phyloP scores from a whole-genome alignment of 169 alveolate species.

The Eimeria acervulina region DNA sequence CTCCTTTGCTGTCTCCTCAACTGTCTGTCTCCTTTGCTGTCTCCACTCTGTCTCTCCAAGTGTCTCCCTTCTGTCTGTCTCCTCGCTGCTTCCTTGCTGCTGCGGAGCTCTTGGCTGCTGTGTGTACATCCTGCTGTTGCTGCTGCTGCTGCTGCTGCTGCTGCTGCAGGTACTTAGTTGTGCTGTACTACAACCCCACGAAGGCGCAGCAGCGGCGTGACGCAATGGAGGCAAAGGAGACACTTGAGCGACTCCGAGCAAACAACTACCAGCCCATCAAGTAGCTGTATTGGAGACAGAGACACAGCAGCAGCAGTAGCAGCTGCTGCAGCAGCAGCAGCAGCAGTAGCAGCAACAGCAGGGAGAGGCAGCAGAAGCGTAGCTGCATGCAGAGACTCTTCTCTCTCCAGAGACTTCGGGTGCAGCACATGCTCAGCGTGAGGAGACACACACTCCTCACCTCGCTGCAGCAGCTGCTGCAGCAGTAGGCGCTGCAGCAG shows the following conservation, averaged over 20 bases:
- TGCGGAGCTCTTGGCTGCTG: too few relatives aligned
- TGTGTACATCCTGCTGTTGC: background rate
- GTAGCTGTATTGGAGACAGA: background rate
- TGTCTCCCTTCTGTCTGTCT: background rate
- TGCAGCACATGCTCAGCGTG: too few relatives aligned
- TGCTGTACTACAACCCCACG: conserved; percentile 93
- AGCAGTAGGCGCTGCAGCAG: background rate
- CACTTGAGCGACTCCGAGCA: conserved; percentile 81
- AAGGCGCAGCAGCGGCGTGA: conserved; percentile 92
- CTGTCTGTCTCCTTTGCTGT: too few relatives aligned
- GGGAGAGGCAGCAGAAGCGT: background rate
- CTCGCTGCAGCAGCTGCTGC: conserved; percentile 4
- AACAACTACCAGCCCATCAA: conserved; percentile 75
- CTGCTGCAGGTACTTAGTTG: conserved; percentile 90
- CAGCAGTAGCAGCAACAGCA: background rate
- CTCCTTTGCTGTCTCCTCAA: too few relatives aligned
- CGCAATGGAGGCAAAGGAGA: conserved; percentile 90
- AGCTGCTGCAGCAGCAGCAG: conserved; percentile 20
- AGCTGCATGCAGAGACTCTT: too few relatives aligned
- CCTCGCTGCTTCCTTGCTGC: background rate
- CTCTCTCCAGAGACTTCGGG: too few relatives aligned
- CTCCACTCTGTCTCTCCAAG: too few relatives aligned
- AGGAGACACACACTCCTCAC: background rate
- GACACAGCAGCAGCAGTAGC: background rate
- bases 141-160: background rate